Conservation (phyloP, 495 filamentous ascomycete genomes). For the Talaromyces stipitatus region DNA sequence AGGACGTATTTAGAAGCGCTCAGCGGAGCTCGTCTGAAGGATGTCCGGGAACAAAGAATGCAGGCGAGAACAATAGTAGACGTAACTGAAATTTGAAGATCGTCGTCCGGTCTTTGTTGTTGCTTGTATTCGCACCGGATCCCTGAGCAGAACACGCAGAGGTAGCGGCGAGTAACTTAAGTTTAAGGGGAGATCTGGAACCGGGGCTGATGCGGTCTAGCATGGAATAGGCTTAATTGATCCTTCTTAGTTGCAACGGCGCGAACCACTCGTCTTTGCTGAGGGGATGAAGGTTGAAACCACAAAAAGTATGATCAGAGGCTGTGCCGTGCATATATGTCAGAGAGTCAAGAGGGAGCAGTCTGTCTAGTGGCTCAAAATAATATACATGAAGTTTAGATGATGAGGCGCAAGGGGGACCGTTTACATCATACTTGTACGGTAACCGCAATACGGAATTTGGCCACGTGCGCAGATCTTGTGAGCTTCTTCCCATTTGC, state of each 20-base stretch:
- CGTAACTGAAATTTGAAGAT: background rate
- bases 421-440: background rate
- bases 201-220: background rate
- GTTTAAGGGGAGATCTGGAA: background rate
- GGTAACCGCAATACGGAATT: background rate
- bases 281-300: background rate
- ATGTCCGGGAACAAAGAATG: background rate
- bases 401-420: background rate
- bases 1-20: background rate
- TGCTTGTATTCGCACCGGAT: background rate
- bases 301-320: background rate
- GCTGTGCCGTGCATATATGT: background rate
- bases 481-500: background rate
- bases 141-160: background rate
- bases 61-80: background rate
- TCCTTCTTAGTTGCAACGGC: background rate
- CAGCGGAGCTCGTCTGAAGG: background rate
- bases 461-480: background rate
- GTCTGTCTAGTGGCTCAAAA: background rate
- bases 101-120: background rate
- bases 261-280: background rate
- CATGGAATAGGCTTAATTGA: background rate
- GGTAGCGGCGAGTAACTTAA: background rate
- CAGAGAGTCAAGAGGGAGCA: background rate
- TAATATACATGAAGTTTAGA: background rate